Evolutionary conservation across 345 rosid species (phyloP), one percentile per base, ranked within the genome.

Genomic region (Eucalyptus viminalis): DNA sequence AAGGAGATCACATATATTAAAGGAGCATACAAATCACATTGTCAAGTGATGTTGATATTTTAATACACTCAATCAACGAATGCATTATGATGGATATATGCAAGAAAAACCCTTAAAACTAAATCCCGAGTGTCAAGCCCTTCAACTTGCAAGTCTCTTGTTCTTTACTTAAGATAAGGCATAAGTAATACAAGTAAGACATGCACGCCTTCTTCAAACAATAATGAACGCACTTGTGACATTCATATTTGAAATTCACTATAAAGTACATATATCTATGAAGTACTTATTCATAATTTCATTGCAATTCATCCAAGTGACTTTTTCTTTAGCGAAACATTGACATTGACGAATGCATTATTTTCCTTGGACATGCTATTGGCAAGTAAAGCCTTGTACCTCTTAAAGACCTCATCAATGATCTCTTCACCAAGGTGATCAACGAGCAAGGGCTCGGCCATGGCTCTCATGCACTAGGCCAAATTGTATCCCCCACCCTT

Each of bases 401-500:
- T 88, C 14, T 14, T 16, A 62, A 91, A 92, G 37, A 93, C 87
- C 29, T 91, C 91, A 6, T 91, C 91, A 25, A 91, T 89, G 44
- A 89, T 69, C 17, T 16, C 89, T 87, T 92, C 92, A 22, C 93
- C 94, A 40, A 94, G 94, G 31, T 94, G 96, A 87, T 90, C 91
- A 24, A 92, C 76, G 12, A 94, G 94, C 92, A 94, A 89, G 10
- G 95, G 96, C 87, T 94, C 95, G 13, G 94, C 91, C 87, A 91
- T 93, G 11, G 97, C 95, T 90, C 95, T 91, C 88, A 94, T 93
- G 91, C 91, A 92, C 83, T 44, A 49, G 3, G 94, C 95, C 54
- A 94, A 91, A n/a, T 87, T 90, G 44, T 92, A 91, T 67, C 92
- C 95, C 21, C 86, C 90, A 27, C 91, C 89, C 24, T 86, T 62